These are phyloP conservation scores for Takashimella tepidaria DNA, from an alignment of 1,284 basidiomycete genomes.

Conservation along the genomic window DNA sequence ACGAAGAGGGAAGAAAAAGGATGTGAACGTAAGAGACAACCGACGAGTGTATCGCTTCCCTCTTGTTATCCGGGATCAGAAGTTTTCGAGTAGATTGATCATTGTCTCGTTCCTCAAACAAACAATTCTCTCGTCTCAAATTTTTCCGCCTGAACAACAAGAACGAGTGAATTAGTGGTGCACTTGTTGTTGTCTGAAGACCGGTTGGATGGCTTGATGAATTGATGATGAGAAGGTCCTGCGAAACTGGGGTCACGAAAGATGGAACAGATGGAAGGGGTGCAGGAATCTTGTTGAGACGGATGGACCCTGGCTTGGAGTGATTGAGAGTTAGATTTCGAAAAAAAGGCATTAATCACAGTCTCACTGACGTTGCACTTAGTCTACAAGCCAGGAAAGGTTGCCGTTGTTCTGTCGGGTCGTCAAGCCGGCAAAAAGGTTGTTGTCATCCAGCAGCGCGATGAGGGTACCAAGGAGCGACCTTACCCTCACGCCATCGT, in stretches of 20 bases:
- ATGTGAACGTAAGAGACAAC: no score
- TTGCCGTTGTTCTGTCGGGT: slow-evolving; percentile 92
- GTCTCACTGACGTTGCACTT: slow-evolving; percentile 1
- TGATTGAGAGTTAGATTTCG: neutral
- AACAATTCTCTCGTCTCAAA: no score
- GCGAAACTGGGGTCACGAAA: neutral
- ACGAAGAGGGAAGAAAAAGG: no score
- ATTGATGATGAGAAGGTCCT: neutral
- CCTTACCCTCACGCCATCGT: slow-evolving; percentile 94
- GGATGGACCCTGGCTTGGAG: neutral
- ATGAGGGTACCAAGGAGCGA: slow-evolving; percentile 80
- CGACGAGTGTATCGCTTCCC: no score
- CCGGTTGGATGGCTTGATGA: no score
- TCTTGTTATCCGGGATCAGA: no score
- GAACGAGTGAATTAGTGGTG: no score
- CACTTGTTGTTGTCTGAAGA: no score
- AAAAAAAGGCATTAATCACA: neutral
- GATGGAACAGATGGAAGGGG: neutral
- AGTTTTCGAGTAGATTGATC: no score
- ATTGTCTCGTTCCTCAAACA: no score
- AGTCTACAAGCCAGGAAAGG: slow-evolving; percentile 99
- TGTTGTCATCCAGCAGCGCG: slow-evolving; percentile 89
- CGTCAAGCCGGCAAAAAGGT: slow-evolving; percentile 98
- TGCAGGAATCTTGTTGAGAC: neutral
- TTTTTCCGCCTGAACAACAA: no score